Evolutionary conservation across 495 filamentous ascomycete genomes (phyloP).

Genomic region (Lophium mytilinum): DNA sequence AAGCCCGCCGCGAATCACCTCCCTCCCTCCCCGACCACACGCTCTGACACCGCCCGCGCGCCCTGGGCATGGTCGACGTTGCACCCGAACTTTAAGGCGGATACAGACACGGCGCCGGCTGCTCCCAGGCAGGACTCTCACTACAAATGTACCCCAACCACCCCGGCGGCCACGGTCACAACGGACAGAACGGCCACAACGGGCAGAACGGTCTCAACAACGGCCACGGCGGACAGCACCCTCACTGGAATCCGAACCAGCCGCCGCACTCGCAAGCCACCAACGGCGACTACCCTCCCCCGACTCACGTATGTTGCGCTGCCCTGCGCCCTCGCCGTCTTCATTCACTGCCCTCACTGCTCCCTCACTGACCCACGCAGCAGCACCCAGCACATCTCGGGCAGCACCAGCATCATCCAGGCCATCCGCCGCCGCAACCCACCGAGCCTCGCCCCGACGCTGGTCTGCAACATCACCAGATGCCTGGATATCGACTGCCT

Average conservation of each 20-base stretch:
- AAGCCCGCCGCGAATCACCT: neutral
- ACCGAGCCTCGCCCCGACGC: constrained; percentile 28
- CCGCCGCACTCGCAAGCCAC: constrained; percentile 6
- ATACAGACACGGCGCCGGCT: neutral
- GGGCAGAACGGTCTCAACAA: constrained; percentile 1
- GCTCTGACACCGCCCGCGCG: neutral
- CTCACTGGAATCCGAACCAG: neutral
- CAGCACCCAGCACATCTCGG: too few relatives aligned
- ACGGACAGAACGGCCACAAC: constrained; percentile 18
- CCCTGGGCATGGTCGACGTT: neutral
- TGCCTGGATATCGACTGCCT: constrained; percentile 22
- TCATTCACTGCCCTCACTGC: neutral
- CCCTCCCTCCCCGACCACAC: neutral
- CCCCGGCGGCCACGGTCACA: constrained; percentile 18
- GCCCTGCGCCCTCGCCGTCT: constrained; percentile 1
- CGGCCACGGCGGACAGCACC: neutral
- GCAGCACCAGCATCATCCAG: too few relatives aligned
- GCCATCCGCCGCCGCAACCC: constrained; percentile 11
- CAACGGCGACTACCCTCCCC: constrained; percentile 20
- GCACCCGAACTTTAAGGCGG: neutral
- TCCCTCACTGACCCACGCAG: constrained; percentile 7
- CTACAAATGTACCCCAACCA: constrained; percentile 20
- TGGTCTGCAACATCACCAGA: constrained; percentile 16
- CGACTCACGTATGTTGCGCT: constrained; percentile 20
- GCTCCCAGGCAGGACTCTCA: neutral